Evolutionary conservation across 106 monocot species (phyloP).

Genomic region (Iris macrosiphon): DNA sequence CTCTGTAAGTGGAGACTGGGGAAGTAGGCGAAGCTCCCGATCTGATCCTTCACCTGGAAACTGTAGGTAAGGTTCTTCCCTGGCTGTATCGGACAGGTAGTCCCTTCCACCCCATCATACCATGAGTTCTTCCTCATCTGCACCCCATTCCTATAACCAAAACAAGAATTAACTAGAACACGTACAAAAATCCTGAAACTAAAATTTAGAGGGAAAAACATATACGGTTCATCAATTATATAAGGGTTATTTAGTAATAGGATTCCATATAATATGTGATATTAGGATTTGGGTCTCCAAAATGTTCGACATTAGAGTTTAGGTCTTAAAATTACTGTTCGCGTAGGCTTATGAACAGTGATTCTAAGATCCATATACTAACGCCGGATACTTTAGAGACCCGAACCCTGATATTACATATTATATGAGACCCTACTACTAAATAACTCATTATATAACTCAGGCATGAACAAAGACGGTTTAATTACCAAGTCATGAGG

Average conservation of each 20-base stretch:
- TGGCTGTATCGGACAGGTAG: conserved; percentile 29
- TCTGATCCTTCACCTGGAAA: conserved; percentile 33
- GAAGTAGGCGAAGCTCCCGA: conserved; percentile 43
- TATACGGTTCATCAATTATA: too few relatives aligned
- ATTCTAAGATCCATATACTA: too few relatives aligned
- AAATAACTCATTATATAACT: background rate
- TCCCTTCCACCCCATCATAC: conserved; percentile 29
- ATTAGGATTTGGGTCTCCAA: too few relatives aligned
- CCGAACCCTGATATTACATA: too few relatives aligned
- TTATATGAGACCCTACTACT: too few relatives aligned
- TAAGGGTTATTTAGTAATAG: too few relatives aligned
- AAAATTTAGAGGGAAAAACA: background rate
- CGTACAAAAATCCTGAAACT: background rate
- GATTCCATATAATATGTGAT: too few relatives aligned
- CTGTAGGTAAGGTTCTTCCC: conserved; percentile 21
- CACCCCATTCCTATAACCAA: conserved; percentile 18
- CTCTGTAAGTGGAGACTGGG: conserved; percentile 15
- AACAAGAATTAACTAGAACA: background rate
- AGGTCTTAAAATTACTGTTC: too few relatives aligned
- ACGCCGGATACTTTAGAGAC: too few relatives aligned
- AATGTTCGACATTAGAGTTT: too few relatives aligned
- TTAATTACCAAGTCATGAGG: conserved; percentile 20
- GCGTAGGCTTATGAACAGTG: too few relatives aligned
- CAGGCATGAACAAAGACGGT: background rate
- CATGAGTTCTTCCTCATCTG: conserved; percentile 28